Base-by-base conservation (phyloP, 139 green algal genomes). In the Chlamydomonas eustigma region DNA sequence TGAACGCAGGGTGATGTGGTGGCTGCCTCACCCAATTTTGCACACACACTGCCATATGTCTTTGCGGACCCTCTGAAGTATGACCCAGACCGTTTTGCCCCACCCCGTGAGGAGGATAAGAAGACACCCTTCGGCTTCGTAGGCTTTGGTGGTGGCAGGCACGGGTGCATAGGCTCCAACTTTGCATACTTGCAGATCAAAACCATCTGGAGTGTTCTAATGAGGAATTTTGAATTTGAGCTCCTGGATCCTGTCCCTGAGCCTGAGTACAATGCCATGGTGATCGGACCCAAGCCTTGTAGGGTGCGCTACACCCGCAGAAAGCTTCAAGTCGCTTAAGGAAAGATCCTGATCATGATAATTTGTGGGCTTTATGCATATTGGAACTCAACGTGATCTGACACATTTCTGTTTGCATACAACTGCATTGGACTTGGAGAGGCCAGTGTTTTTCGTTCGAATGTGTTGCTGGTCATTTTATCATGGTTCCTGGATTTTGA, bases 181-280 rank as follows among this genome's bases (percentile, higher is more conserved):
- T 99, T 99, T 82, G 96, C 94, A 0, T 98, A 96, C 89, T 83
- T 98, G 74, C 89, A 91, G 82, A 96, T 98, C 83, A 99, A 99
- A 85, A 89, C 93, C 36, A 97, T 99, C 78, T 97, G 90, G 95
- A 91, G 76, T 68, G 83, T 96, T 50, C 73, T 99, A 65, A 78
- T 99, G 75, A 84, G 96, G 39, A 95, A 98, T 76, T 99, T 98
- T 84, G 93, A 98, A n/a, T 92, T 99, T 67, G 91, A 99, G 88
- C 76, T 98, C 76, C 51, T 97, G 25, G 91, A 96, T 76, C 87
- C 88, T 0, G 80, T 91, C 51, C 87, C 89, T n/a, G 91, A 93
- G 73, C 80, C 93, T 4, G 90, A 99, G 87, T 98, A 93, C 78
- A 86, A 94, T 30, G 91, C 87, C 44, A 97, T 99, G 90, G 96